These are phyloP conservation scores for Syncephalis plumigaleata DNA, from an alignment of 371 early-diverging fungal genomes.

Conservation along the genomic window DNA sequence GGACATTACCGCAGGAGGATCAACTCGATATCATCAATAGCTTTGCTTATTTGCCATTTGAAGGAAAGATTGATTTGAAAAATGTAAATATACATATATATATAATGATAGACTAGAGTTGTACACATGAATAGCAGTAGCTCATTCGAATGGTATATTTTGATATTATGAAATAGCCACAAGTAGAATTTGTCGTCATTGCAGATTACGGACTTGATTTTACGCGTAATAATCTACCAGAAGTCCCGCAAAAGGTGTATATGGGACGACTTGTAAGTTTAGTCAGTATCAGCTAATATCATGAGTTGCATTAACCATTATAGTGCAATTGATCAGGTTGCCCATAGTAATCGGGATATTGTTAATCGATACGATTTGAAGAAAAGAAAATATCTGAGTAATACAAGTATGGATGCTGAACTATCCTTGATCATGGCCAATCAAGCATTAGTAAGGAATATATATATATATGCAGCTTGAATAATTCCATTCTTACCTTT, in stretches of 20 bases:
- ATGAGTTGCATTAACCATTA: no score
- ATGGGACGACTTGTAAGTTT: conserved; percentile 45
- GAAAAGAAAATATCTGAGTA: conserved; percentile 85
- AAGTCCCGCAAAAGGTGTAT: conserved; percentile 30
- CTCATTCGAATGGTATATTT: no score
- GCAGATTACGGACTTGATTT: conserved; percentile 56
- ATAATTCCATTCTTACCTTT: no score
- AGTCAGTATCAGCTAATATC: neutral
- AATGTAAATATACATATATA: conserved; percentile 11
- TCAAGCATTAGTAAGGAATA: conserved; percentile 47
- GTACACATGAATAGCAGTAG: no score
- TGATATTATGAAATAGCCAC: no score
- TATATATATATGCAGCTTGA: no score
- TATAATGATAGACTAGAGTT: no score
- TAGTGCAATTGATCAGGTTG: conserved; percentile 19
- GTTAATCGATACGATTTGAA: conserved; percentile 74
- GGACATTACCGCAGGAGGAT: conserved; percentile 39
- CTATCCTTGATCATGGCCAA: conserved; percentile 93
- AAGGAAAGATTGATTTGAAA: conserved; percentile 68
- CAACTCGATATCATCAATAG: conserved; percentile 64
- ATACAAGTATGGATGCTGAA: conserved; percentile 96
- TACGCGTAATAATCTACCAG: conserved; percentile 8
- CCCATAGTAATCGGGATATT: conserved; percentile 48
- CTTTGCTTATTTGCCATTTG: conserved; percentile 55
- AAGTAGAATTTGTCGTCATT: conserved; percentile 50